Conservation (phyloP, 2,329 filamentous ascomycete genomes). For the Neonectria coccinea region DNA sequence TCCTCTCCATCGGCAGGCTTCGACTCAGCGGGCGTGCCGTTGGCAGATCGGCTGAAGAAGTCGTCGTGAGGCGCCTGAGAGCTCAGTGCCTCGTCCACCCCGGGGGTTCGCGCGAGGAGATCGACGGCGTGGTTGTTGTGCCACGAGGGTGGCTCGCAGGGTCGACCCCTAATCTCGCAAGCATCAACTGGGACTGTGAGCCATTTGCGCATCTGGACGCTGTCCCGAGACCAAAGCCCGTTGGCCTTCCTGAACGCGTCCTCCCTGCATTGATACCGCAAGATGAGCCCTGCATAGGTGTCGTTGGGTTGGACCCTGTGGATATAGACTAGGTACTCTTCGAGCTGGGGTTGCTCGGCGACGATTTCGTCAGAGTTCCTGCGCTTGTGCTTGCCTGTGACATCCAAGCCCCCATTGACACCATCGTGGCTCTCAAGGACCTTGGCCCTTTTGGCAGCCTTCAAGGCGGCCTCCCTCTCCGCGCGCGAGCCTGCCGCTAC, state of each 20-base stretch:
- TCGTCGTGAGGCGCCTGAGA: constrained; percentile 52
- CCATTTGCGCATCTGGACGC: constrained; percentile 83
- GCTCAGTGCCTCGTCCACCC: constrained; percentile 40
- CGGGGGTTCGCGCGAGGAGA: constrained; percentile 63
- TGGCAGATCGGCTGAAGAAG: constrained; percentile 55
- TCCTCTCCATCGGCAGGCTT: constrained; percentile 62
- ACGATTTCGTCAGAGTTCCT: constrained; percentile 75
- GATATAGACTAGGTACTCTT: constrained; percentile 88
- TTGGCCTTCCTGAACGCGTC: constrained; percentile 89
- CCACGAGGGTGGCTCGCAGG: constrained; percentile 66
- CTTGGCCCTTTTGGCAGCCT: constrained; percentile 67
- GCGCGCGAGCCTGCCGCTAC: constrained; percentile 67
- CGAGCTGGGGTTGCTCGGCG: constrained; percentile 67
- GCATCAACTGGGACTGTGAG: constrained; percentile 90
- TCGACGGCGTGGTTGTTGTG: constrained; percentile 58
- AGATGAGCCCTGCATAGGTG: constrained; percentile 89
- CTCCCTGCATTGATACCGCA: constrained; percentile 89
- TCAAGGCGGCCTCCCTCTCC: constrained; percentile 66
- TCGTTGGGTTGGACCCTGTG: constrained; percentile 86
- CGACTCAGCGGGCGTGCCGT: constrained; percentile 47
- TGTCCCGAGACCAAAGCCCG: constrained; percentile 94
- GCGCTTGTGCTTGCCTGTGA: constrained; percentile 70
- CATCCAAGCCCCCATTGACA: constrained; percentile 68
- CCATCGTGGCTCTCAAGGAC: constrained; percentile 72
- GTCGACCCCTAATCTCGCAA: constrained; percentile 83